Evolutionary conservation across 2,329 filamentous ascomycete species (phyloP).

Genomic region (Dactylellina drechsleri): DNA sequence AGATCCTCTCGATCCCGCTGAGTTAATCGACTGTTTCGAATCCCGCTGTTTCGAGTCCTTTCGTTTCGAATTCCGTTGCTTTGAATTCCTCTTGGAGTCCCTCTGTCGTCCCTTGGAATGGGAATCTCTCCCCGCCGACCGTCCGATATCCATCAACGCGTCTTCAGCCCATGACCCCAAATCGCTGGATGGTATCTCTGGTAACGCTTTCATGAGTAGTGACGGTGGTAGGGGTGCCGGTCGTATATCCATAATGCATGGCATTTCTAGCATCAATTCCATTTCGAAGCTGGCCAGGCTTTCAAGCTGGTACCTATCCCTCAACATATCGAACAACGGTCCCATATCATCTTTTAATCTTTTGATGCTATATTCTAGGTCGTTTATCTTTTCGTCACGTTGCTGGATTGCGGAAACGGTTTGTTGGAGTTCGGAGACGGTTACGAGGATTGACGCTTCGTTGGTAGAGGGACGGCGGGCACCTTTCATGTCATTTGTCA

Average conservation of each 20-base stretch:
- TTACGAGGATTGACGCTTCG: constrained; percentile 1
- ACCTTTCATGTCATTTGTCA: neutral
- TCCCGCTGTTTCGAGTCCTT: neutral
- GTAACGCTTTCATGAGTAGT: neutral
- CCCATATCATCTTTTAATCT: constrained; percentile 12
- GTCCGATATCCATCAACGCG: constrained; percentile 6
- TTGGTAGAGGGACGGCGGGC: neutral
- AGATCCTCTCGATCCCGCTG: neutral
- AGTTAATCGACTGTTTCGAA: constrained; percentile 1
- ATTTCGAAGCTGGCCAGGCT: neutral
- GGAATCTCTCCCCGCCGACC: neutral
- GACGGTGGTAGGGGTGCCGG: neutral
- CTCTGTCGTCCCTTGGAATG: too few species aligned
- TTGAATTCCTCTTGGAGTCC: too few species aligned
- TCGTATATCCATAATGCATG: neutral
- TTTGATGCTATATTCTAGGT: neutral
- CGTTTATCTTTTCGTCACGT: constrained; percentile 3
- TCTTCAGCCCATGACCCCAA: constrained; percentile 16
- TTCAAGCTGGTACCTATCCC: neutral
- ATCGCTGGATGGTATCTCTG: constrained; percentile 9
- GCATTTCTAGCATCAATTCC: neutral
- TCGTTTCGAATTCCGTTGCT: too few species aligned
- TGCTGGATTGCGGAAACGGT: constrained; percentile 1
- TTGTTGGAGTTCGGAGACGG: constrained; percentile 3
- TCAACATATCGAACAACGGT: constrained; percentile 2